Conservation (phyloP, 331 rosid species). For the Rosa hybrid region DNA sequence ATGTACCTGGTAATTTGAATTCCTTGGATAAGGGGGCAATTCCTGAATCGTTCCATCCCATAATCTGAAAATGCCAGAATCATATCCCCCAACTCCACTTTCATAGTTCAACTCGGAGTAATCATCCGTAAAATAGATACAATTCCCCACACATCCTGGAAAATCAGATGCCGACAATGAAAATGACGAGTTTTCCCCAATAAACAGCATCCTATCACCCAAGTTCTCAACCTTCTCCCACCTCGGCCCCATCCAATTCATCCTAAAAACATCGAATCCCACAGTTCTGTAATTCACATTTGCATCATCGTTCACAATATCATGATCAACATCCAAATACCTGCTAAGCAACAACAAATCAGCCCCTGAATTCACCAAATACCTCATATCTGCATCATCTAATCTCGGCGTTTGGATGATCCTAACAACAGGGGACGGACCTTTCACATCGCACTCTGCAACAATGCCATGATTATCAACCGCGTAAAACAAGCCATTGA, state of each 20-base stretch:
- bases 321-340: constrained; percentile 41
- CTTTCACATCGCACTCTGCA: constrained; percentile 46
- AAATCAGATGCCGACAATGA: constrained; percentile 51
- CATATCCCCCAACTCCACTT: constrained; percentile 50
- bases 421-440: constrained; percentile 26
- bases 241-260: constrained; percentile 43
- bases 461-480: constrained; percentile 51
- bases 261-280: constrained; percentile 49
- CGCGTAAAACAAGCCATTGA: constrained; percentile 47
- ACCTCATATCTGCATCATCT: constrained; percentile 49
- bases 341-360: constrained; percentile 51
- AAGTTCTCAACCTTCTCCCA: constrained; percentile 53
- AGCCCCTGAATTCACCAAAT: constrained; percentile 46
- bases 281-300: constrained; percentile 43
- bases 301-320: constrained; percentile 3
- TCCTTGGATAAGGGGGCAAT: constrained; percentile 46
- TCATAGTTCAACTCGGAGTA: constrained; percentile 54
- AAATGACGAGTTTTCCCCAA: constrained; percentile 62
- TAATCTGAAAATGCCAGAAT: constrained; percentile 59
- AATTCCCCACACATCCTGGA: constrained; percentile 46
- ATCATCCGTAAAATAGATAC: constrained; percentile 69
- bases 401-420: constrained; percentile 24
- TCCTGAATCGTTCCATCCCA: constrained; percentile 43
- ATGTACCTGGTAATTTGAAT: constrained; percentile 32
- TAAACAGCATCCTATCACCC: constrained; percentile 54